Evolutionary conservation across 2,329 filamentous ascomycete species (phyloP).

Genomic region (Moelleriella libera): DNA sequence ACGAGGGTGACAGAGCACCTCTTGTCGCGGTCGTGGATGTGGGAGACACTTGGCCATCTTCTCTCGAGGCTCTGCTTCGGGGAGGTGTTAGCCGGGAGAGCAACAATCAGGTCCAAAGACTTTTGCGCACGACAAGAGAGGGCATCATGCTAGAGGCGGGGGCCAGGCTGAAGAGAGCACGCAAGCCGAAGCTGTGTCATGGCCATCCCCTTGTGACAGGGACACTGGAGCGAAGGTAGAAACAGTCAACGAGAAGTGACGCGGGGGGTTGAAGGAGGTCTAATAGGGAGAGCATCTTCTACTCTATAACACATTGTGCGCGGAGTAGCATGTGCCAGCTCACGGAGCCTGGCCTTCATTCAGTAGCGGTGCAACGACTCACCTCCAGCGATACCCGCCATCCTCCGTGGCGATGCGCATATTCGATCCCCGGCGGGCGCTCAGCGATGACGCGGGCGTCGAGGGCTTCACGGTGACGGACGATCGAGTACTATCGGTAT

Average conservation of each 20-base stretch:
- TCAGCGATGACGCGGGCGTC: constrained; percentile 15
- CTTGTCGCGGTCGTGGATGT: constrained; percentile 29
- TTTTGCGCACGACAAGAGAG: background rate
- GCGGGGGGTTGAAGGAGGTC: no score
- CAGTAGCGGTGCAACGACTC: constrained; percentile 8
- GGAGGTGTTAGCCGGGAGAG: constrained; percentile 1
- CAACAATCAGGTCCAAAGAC: background rate
- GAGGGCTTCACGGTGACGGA: constrained; percentile 47
- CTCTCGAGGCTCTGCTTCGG: constrained; percentile 11
- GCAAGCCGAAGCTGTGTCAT: no score
- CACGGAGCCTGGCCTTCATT: background rate
- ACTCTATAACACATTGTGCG: constrained; percentile 6
- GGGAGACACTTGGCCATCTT: constrained; percentile 35
- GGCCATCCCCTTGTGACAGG: no score
- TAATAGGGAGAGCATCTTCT: no score
- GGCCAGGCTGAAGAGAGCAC: no score
- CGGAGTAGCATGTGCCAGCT: constrained; percentile 5
- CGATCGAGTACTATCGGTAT: constrained; percentile 52
- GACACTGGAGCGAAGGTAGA: no score
- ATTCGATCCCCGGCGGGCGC: constrained; percentile 10
- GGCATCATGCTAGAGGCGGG: background rate
- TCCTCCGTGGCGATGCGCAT: constrained; percentile 26
- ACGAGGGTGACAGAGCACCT: constrained; percentile 31
- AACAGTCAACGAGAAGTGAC: no score
- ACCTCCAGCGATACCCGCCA: constrained; percentile 22